Percentiles rank a stretch among this genome's conserved stretches.
Conservation (phyloP, 148 eudicot species). For the Nepenthes gracilis region DNA sequence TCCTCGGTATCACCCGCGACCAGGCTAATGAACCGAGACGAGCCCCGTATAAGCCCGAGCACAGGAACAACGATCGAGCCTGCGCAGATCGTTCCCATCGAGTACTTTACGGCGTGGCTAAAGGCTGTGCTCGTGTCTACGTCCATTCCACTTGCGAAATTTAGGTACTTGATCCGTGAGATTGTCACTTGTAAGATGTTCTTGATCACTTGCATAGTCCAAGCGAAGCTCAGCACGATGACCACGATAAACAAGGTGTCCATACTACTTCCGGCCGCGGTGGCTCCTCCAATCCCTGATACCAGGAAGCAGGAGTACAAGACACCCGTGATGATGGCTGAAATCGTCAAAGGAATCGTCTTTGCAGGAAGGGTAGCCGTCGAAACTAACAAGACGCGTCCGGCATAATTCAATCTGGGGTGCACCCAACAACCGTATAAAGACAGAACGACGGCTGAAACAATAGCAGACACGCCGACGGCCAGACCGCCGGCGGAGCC, state of each 20-base stretch:
- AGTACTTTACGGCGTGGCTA: slow-evolving; percentile 6
- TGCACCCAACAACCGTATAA: slow-evolving; percentile 55
- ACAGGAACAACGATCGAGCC: slow-evolving; percentile 45
- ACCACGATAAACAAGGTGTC: slow-evolving; percentile 13
- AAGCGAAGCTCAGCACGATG: slow-evolving; percentile 24
- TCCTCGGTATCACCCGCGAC: slow-evolving; percentile 57
- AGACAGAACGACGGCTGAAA: slow-evolving; percentile 27
- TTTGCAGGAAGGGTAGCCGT: slow-evolving; percentile 14
- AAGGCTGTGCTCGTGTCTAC: slow-evolving; percentile 9
- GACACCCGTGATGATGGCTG: slow-evolving; percentile 3
- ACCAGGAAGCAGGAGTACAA: slow-evolving; percentile 26
- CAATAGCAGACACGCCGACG: slow-evolving; percentile 21
- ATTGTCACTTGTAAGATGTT: slow-evolving; percentile 35
- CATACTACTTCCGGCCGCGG: slow-evolving; percentile 8
- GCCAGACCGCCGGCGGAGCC: slow-evolving; percentile 36
- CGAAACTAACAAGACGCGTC: slow-evolving; percentile 21
- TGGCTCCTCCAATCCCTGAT: slow-evolving; percentile 56
- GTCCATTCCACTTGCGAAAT: slow-evolving; percentile 26
- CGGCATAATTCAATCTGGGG: slow-evolving; percentile 32
- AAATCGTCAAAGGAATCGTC: slow-evolving; percentile 6
- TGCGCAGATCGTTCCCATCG: slow-evolving; percentile 29
- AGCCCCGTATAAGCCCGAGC: slow-evolving; percentile 26
- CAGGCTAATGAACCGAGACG: slow-evolving; percentile 25
- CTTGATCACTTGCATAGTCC: slow-evolving; percentile 53
- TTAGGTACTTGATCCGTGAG: slow-evolving; percentile 31